These are phyloP conservation scores for Polyporus tsugae DNA, from an alignment of 1,284 basidiomycete species.

Conservation along the genomic window DNA sequence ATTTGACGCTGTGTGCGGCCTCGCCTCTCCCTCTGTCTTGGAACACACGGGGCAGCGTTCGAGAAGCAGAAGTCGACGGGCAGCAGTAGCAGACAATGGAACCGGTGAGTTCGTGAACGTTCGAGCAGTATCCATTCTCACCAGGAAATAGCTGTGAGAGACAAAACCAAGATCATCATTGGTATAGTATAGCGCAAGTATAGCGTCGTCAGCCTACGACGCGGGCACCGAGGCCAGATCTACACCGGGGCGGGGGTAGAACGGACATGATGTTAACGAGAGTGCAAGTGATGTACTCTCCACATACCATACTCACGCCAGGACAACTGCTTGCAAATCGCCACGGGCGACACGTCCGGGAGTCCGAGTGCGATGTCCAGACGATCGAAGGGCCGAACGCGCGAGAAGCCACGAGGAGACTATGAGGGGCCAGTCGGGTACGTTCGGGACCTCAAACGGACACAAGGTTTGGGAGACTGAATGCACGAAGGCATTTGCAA, in stretches of 20 bases:
- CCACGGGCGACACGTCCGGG: background rate
- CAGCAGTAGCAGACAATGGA: conserved; percentile 4
- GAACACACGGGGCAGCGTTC: background rate
- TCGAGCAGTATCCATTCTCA: conserved; percentile 6
- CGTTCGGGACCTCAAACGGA: background rate
- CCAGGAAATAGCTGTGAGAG: background rate
- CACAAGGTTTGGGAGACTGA: conserved; percentile 24
- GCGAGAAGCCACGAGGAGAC: background rate
- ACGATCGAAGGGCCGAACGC: background rate
- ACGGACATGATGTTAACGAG: background rate
- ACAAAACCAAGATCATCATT: background rate
- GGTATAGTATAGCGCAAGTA: too few species aligned
- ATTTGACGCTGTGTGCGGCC: background rate
- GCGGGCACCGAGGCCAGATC: background rate
- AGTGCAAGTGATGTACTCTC: background rate
- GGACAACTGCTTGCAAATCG: background rate
- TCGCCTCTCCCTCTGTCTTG: background rate
- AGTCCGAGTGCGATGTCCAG: background rate
- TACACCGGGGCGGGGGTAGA: background rate
- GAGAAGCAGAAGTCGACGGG: background rate
- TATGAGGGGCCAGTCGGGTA: background rate
- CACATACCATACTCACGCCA: background rate
- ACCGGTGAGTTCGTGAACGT: conserved; percentile 5
- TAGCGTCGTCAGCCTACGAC: background rate
- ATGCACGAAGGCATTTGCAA: conserved; percentile 25